Conservation (phyloP, 129 eudicot genomes). For the Dittrichia graveolens region DNA sequence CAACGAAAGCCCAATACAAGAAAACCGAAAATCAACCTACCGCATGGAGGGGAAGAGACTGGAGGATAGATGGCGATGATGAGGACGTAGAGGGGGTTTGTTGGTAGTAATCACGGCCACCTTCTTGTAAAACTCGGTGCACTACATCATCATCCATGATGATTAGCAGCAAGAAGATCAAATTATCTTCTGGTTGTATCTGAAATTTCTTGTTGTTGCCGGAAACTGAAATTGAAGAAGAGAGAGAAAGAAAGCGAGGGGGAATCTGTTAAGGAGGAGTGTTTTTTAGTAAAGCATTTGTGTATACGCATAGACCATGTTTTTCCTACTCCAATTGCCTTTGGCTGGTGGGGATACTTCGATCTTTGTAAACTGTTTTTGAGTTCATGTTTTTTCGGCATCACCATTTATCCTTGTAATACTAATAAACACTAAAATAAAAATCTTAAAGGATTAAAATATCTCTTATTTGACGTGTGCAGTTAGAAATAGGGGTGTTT, state of each 20-base stretch:
- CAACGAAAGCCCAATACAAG: background rate
- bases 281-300: slow-evolving; percentile 32
- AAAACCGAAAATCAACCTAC: slow-evolving; percentile 37
- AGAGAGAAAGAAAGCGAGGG: slow-evolving; percentile 17
- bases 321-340: slow-evolving; percentile 31
- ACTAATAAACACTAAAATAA: too few species aligned
- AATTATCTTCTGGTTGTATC: slow-evolving; percentile 19
- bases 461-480: too few species aligned
- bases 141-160: slow-evolving; percentile 87
- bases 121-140: slow-evolving; percentile 85
- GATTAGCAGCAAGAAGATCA: slow-evolving; percentile 4
- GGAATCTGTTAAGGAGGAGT: slow-evolving; percentile 35
- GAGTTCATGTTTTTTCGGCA: background rate
- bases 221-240: slow-evolving; percentile 20
- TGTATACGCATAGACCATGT: slow-evolving; percentile 40
- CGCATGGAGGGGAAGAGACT: slow-evolving; percentile 97
- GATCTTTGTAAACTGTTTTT: background rate
- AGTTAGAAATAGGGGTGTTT: too few species aligned
- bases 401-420: background rate
- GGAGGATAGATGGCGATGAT: slow-evolving; percentile 90
- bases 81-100: slow-evolving; percentile 85
- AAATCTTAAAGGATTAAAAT: too few species aligned
- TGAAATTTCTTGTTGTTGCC: slow-evolving; percentile 30
- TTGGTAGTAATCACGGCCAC: slow-evolving; percentile 88
- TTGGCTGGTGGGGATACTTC: background rate